Base-by-base conservation (phyloP, 1,284 basidiomycete species). In the Rugosomyces carneus region DNA sequence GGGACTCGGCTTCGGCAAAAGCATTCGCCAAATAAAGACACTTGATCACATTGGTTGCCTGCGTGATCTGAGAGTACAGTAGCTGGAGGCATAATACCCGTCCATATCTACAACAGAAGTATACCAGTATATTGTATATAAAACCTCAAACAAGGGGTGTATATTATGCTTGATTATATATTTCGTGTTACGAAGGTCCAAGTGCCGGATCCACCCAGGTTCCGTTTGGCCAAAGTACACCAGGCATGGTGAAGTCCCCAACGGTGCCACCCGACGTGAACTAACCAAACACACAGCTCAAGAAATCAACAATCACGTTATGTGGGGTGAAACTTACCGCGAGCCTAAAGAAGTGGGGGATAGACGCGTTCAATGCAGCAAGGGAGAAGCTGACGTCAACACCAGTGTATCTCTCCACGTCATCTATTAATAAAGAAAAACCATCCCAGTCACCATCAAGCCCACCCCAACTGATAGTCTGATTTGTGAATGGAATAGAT, bases 191-290 rank as follows among this genome's bases (percentile, higher is more conserved):
- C 29, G 85, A 81, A 39, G 84, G 72, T 16, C 89, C 89, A 10
- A 78, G 71, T 20, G 70, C 61, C 20, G 89, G 81, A 59, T 87
- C 75, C 11, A 81, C 70, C 84, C 87, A 93, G 7, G 87, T 89
- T 31, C 86, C 86, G 60, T 93, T 93, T 1, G 80, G 76, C 73
- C 76, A 89, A 19, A 89, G 67, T 4, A 75, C 81, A 5, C 86
- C 90, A 2, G 89, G 75, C 67, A 77, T 84, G 0, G 91, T 92
- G 57, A 88, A 95, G 63, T 93, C 91, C 11, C 87, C 89, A 9
- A 76, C 67, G 5, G 59, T 61, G 1, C 73, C 79, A 4, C 64
- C 59, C 16, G 60, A 71, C 40, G 74, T 76, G 47, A 76, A 79
- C 86, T 90, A 36, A 31, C 39, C 15, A 32, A 24, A 26, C 32